Evolutionary conservation across 495 filamentous ascomycete genomes (phyloP).

Genomic region (Rostrohypoxylon terebratum): DNA sequence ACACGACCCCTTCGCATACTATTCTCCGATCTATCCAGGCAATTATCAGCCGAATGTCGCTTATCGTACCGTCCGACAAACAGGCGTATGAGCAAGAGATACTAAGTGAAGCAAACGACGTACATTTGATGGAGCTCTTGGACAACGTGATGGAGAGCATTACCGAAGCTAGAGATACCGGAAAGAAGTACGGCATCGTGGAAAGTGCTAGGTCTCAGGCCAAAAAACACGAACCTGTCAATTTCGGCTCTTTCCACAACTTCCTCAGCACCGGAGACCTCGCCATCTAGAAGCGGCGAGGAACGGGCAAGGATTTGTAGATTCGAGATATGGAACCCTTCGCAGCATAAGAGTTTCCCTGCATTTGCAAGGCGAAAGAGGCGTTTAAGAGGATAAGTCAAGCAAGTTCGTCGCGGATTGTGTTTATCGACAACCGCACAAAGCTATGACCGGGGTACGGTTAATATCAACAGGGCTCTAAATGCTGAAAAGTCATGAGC

Average conservation of each 20-base stretch:
- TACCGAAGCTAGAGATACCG: conserved; percentile 72
- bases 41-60: conserved; percentile 70
- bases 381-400: conserved; percentile 39
- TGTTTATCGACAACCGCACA: conserved; percentile 21
- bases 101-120: conserved; percentile 78
- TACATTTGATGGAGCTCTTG: conserved; percentile 77
- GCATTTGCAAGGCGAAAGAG: conserved; percentile 50
- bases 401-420: conserved; percentile 13
- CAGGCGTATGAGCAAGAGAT: conserved; percentile 68
- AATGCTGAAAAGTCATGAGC: conserved; percentile 16
- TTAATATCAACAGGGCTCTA: conserved; percentile 14
- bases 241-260: conserved; percentile 20
- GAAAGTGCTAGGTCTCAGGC: conserved; percentile 58
- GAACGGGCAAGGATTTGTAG: neutral
- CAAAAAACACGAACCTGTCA: conserved; percentile 30
- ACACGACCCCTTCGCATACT: conserved; percentile 69
- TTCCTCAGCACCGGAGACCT: conserved; percentile 40
- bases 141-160: conserved; percentile 74
- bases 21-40: conserved; percentile 75
- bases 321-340: conserved; percentile 5
- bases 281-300: conserved; percentile 17
- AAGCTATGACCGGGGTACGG: conserved; percentile 20
- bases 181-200: conserved; percentile 76
- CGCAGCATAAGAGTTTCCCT: conserved; percentile 18
- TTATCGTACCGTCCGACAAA: conserved; percentile 67